These are phyloP conservation scores for Lasiodiplodia citricola DNA, from an alignment of 2,329 filamentous ascomycete genomes.

Conservation along the genomic window DNA sequence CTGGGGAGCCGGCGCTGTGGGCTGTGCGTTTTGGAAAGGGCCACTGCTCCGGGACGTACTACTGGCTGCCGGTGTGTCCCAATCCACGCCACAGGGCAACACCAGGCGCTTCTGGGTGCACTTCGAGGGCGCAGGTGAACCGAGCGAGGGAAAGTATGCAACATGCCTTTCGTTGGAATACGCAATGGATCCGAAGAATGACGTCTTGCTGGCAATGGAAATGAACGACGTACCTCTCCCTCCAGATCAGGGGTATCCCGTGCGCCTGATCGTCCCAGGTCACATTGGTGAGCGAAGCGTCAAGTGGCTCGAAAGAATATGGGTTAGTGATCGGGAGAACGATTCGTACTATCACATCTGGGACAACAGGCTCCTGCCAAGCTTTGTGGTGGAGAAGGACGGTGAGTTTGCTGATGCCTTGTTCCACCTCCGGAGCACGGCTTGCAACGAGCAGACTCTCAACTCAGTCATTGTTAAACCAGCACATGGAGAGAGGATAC, in stretches of 20 bases:
- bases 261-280: constrained; percentile 59
- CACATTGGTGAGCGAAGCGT: constrained; percentile 60
- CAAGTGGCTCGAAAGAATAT: constrained; percentile 58
- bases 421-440: constrained; percentile 56
- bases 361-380: constrained; percentile 56
- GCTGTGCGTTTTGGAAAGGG: constrained; percentile 64
- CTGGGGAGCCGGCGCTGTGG: constrained; percentile 65
- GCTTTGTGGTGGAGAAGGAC: constrained; percentile 56
- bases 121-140: constrained; percentile 57
- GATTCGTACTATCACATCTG: constrained; percentile 54
- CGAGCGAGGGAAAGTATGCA: constrained; percentile 56
- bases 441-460: constrained; percentile 56
- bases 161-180: constrained; percentile 57
- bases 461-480: constrained; percentile 56
- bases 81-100: constrained; percentile 34
- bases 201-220: constrained; percentile 56
- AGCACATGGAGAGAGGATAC: constrained; percentile 52
- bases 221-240: constrained; percentile 58
- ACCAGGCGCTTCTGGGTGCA: constrained; percentile 51
- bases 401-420: constrained; percentile 54
- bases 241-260: constrained; percentile 57
- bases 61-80: constrained; percentile 49
- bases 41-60: constrained; percentile 61
- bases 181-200: constrained; percentile 50
- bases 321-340: constrained; percentile 46